A percentile compares a stretch with the other conserved stretches of the same genome.
phyloP scores from a whole-genome alignment of 2,329 filamentous ascomycete genomes.

The Colletotrichum coccodes region DNA sequence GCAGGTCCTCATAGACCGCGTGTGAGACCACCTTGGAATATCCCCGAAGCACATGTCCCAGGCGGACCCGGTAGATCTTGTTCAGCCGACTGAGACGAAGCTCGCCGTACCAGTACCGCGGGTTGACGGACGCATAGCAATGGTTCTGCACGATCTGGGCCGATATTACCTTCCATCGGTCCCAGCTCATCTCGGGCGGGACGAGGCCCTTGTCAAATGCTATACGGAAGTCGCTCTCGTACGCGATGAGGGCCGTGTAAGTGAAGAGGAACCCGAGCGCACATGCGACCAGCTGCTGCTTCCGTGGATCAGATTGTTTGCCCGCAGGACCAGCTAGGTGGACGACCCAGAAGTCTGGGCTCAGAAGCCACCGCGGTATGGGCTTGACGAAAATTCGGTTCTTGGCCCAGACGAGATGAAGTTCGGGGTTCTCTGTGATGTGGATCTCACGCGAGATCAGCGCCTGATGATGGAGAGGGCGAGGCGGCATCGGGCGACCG shows the following conservation, averaged over 20 bases:
- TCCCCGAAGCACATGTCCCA: slow-evolving; percentile 24
- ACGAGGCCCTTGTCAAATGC: slow-evolving; percentile 47
- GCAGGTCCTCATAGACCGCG: slow-evolving; percentile 29
- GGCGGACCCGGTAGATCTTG: slow-evolving; percentile 49
- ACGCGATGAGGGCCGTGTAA: slow-evolving; percentile 48
- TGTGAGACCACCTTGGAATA: slow-evolving; percentile 29
- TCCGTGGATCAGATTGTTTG: slow-evolving; percentile 4
- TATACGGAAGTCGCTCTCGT: slow-evolving; percentile 50
- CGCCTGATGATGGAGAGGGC: slow-evolving; percentile 39
- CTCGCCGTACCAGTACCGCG: slow-evolving; percentile 52
- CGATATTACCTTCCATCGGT: slow-evolving; percentile 45
- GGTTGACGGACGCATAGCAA: slow-evolving; percentile 42
- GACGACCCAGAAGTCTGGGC: slow-evolving; percentile 45
- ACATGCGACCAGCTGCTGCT: slow-evolving; percentile 39
- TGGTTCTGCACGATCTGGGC: slow-evolving; percentile 37
- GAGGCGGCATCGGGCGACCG: slow-evolving; percentile 39
- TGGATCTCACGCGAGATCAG: slow-evolving; percentile 40
- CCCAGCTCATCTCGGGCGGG: slow-evolving; percentile 47
- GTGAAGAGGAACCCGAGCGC: slow-evolving; percentile 51
- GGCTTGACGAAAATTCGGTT: slow-evolving; percentile 51
- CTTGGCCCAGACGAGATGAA: slow-evolving; percentile 52
- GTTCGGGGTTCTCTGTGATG: slow-evolving; percentile 48
- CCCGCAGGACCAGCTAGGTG: slow-evolving; percentile 31
- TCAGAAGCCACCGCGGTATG: slow-evolving; percentile 51
- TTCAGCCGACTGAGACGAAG: slow-evolving; percentile 51